Conservation (phyloP, 345 rosid species). For the Camelina laxa region DNA sequence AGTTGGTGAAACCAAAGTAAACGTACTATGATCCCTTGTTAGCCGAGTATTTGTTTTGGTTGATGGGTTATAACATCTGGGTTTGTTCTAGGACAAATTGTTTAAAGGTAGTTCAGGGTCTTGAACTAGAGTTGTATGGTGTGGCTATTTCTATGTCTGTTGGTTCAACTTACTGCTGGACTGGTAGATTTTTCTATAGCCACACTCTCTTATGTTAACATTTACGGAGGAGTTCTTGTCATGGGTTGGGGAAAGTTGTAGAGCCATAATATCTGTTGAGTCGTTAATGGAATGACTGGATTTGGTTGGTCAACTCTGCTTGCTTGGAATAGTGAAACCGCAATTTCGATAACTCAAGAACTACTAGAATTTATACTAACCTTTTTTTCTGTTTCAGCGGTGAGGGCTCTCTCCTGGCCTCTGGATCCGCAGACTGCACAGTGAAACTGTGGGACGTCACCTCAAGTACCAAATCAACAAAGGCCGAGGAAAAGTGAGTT, state of each 20-base stretch:
- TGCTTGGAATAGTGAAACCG: conserved; percentile 7
- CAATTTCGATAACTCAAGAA: conserved; percentile 1
- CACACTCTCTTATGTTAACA: neutral
- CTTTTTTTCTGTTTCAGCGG: conserved; percentile 55
- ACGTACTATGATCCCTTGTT: neutral
- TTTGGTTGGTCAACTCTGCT: conserved; percentile 2
- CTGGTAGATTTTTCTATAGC: neutral
- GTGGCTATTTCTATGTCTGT: conserved; percentile 3
- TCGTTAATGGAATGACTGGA: neutral
- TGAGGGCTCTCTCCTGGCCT: conserved; percentile 94
- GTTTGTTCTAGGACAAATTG: neutral
- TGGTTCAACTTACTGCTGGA: neutral
- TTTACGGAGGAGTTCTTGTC: neutral
- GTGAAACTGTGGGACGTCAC: conserved; percentile 92
- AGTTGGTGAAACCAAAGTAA: neutral
- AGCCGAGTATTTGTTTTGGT: neutral
- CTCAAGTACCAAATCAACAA: conserved; percentile 63
- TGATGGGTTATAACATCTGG: neutral
- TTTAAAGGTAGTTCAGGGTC: conserved; percentile 18
- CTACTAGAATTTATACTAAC: neutral
- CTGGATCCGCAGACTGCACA: conserved; percentile 97
- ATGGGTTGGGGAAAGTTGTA: conserved; percentile 10
- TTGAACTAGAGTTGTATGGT: neutral
- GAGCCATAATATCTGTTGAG: neutral
- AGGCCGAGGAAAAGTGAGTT: conserved; percentile 76